Conservation (phyloP, 257 asterid genomes). For the Leonotis leonurus region DNA sequence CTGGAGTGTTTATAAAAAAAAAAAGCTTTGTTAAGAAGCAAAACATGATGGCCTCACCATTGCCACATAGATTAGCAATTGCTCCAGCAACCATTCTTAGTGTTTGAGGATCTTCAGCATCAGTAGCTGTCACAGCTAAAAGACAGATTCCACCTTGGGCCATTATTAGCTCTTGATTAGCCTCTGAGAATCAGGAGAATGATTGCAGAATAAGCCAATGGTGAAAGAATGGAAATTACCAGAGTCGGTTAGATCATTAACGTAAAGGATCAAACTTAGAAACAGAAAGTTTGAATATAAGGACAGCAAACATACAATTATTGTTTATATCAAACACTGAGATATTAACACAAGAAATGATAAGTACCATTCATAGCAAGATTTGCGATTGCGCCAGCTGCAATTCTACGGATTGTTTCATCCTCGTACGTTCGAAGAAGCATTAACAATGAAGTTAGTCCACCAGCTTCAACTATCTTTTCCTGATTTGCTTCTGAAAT, state of each 20-base stretch:
- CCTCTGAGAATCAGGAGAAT: conserved; percentile 45
- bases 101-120: conserved; percentile 99
- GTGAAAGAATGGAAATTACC: neutral
- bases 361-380: conserved; percentile 97
- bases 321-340: no score
- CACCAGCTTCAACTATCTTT: conserved; percentile 98
- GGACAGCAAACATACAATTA: conserved; percentile 3
- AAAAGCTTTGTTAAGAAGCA: conserved; percentile 1
- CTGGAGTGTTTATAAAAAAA: neutral
- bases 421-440: conserved; percentile 90
- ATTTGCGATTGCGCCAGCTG: conserved; percentile 99
- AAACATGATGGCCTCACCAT: conserved; percentile 46
- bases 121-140: conserved; percentile 81
- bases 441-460: conserved; percentile 86
- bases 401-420: conserved; percentile 94
- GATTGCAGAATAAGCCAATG: conserved; percentile 3
- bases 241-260: conserved; percentile 6
- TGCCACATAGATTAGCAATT: conserved; percentile 94
- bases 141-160: conserved; percentile 86
- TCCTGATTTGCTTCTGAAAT: conserved; percentile 82
- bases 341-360: neutral
- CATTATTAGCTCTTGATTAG: conserved; percentile 96
- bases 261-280: neutral
- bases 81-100: conserved; percentile 99
- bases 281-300: neutral